These are phyloP conservation scores for Torrubiellomyces zombiae DNA, from an alignment of 2,329 filamentous ascomycete species.

Conservation along the genomic window DNA sequence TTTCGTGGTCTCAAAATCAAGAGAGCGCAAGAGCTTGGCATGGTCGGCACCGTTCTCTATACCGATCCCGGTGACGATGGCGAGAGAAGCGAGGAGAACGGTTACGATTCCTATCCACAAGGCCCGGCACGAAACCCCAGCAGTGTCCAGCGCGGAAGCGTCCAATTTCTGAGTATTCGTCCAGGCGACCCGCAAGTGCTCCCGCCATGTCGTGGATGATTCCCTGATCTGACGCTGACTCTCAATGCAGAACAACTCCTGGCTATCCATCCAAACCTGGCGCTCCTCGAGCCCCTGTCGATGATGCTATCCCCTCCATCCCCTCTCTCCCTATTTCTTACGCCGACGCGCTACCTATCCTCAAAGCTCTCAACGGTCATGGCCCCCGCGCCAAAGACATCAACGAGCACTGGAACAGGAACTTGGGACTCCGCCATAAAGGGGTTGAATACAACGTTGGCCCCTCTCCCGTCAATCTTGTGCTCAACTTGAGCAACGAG, in stretches of 20 bases:
- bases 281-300: constrained; percentile 55
- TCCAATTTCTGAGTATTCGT: constrained; percentile 57
- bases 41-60: constrained; percentile 74
- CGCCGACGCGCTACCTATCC: constrained; percentile 64
- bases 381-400: constrained; percentile 65
- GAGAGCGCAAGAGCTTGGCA: constrained; percentile 77
- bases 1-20: constrained; percentile 90
- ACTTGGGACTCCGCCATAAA: constrained; percentile 59
- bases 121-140: constrained; percentile 78
- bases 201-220: constrained; percentile 2
- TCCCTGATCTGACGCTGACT: too few species aligned
- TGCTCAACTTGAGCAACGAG: constrained; percentile 59
- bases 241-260: constrained; percentile 62
- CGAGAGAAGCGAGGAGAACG: constrained; percentile 63
- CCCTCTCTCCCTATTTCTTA: constrained; percentile 89
- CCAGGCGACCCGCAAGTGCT: constrained; percentile 48
- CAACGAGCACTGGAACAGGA: constrained; percentile 51
- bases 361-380: constrained; percentile 81
- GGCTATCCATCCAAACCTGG: constrained; percentile 88
- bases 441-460: constrained; percentile 76
- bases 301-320: constrained; percentile 61
- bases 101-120: constrained; percentile 61
- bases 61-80: constrained; percentile 83
- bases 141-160: constrained; percentile 78
- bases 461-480: constrained; percentile 55